Evolutionary conservation across 73 alveolate species (phyloP).

Genomic region (Urostyla sp.): DNA sequence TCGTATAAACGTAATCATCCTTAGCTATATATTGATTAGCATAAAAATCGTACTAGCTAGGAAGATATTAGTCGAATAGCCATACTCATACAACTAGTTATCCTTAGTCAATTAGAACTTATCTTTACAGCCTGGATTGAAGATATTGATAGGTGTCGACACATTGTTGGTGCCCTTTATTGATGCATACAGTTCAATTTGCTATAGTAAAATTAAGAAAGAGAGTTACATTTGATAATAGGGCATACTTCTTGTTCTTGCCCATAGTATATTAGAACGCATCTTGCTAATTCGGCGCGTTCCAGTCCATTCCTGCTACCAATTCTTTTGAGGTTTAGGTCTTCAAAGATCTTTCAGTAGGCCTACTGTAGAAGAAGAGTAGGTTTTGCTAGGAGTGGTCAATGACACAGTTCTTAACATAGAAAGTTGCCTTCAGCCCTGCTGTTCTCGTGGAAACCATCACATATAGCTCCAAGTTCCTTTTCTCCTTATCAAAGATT

Average conservation of each 20-base stretch:
- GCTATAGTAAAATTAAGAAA: neutral
- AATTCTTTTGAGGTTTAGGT: constrained; percentile 17
- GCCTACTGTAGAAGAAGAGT: constrained; percentile 21
- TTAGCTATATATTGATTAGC: constrained; percentile 5
- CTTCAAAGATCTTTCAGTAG: constrained; percentile 25
- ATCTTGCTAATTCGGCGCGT: no score
- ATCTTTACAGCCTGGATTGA: constrained; percentile 51
- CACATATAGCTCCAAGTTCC: constrained; percentile 22
- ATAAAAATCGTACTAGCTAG: constrained; percentile 25
- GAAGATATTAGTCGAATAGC: constrained; percentile 42
- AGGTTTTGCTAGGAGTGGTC: constrained; percentile 35
- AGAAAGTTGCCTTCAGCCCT: constrained; percentile 44
- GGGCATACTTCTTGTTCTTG: neutral
- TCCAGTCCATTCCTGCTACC: constrained; percentile 24
- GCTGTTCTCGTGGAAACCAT: constrained; percentile 13
- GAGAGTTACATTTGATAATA: constrained; percentile 39
- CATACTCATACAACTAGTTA: constrained; percentile 11
- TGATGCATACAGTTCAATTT: constrained; percentile 28
- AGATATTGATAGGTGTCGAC: constrained; percentile 40
- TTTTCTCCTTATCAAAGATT: constrained; percentile 24
- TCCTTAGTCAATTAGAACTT: constrained; percentile 36
- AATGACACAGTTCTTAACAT: constrained; percentile 31
- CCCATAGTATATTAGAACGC: neutral
- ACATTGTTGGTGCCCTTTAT: constrained; percentile 32
- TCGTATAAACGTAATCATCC: constrained; percentile 55